Percentiles rank a stretch among this genome's conserved stretches.
These are phyloP conservation scores for Thielaviopsis ethacetica DNA, from an alignment of 2,329 filamentous ascomycete genomes.

Conservation along the genomic window DNA sequence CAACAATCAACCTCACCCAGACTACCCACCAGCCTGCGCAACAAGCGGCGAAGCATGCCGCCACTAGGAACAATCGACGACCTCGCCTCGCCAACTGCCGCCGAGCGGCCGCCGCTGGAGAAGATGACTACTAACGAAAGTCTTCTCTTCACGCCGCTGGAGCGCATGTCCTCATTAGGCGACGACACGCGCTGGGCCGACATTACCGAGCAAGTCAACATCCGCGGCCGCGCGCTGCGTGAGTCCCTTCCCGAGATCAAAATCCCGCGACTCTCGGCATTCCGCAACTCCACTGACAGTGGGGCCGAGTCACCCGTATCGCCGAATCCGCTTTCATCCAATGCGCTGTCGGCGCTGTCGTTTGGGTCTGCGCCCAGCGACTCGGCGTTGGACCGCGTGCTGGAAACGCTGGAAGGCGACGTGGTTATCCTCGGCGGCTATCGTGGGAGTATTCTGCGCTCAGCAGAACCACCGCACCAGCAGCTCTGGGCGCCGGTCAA, in stretches of 20 bases:
- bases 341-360: not conserved
- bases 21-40: conserved; percentile 36
- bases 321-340: conserved; percentile 14
- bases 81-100: not conserved
- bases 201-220: conserved; percentile 73
- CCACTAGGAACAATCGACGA: not conserved
- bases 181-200: conserved; percentile 69
- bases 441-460: conserved; percentile 74
- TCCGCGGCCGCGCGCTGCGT: conserved; percentile 73
- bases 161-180: conserved; percentile 65
- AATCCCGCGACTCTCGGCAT: conserved; percentile 43
- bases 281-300: conserved; percentile 23
- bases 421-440: conserved; percentile 83
- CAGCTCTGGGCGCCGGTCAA: conserved; percentile 92
- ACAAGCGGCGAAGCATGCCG: conserved; percentile 1
- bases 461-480: conserved; percentile 64
- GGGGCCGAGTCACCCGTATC: conserved; percentile 11
- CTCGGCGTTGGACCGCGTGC: conserved; percentile 31
- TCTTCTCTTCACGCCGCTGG: conserved; percentile 57
- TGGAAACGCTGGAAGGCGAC: conserved; percentile 64
- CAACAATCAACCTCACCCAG: conserved; percentile 15
- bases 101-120: not conserved
- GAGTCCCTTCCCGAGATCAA: conserved; percentile 72
- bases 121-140: conserved; percentile 43
- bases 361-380: conserved; percentile 4